Base-by-base conservation (phyloP, 2,329 filamentous ascomycete genomes). In the Bipolaris cookei region DNA sequence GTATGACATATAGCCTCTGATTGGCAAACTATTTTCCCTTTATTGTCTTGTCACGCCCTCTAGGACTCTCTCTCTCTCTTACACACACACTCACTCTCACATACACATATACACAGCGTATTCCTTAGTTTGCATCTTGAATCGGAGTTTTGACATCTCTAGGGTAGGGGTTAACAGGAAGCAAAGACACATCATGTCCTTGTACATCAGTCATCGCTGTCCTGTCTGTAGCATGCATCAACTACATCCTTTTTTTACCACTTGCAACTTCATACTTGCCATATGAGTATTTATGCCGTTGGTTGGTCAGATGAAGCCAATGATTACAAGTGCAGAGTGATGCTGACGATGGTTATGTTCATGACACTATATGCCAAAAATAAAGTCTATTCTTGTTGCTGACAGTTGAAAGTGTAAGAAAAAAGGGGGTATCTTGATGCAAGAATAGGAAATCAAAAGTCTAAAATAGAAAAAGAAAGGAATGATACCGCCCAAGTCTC, bases 91-190 rank as follows among this genome's bases (percentile, higher is more conserved):
- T n/a, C n/a, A n/a, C 37, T 18, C 18, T 3, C 37, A 11, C 14
- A 38, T 14, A 37, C 37, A 20, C 11, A 42, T 21, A 44, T 20
- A 44, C 16, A 54, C 37, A 43, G 51, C 50, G 54, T 57, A 23
- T 44, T 43, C 10, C 7, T 2, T 28, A 10, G 13, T 48, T 28
- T 49, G 54, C 54, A 57, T 57, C 38, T 57, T 49, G 54, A 51
- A 32, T 37, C 34, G 46, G 50, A 42, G 50, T 43, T 48, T 28
- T 41, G 10, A 41, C 21, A n/a, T 51, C 25, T 38, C 18, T 2
- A 48, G 8, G 20, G 21, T 3, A 21, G 21, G 30, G 25, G 37
- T 38, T 2, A 18, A 38, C 14, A n/a, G 32, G 21, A 21, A 13
- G 14, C 32, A 48, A 28, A 5, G 34, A 37, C 34, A 28, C 21